Evolutionary conservation across 768 basidiomycete genomes (phyloP), one percentile per base, ranked within the genome.

Genomic region (Kwoniella newhampshirensis): DNA sequence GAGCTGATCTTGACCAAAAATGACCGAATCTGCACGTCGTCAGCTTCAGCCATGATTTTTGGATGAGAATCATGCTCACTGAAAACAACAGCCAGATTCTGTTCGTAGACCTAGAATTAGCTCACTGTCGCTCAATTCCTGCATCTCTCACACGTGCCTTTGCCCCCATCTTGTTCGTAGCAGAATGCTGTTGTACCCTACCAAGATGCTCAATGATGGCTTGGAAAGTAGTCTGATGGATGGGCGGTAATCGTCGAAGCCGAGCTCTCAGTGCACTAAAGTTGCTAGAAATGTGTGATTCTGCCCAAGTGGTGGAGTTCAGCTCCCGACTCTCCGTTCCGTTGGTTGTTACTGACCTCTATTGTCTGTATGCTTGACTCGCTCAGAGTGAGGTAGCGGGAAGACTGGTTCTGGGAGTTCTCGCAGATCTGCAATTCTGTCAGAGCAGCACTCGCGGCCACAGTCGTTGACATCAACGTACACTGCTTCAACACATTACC

Each of bases 1-100:
- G 54, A 91, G 81, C 60, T 93, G 89, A 60, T 96, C 91, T 75
- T 93, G 90, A 5, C 91, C 91, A 64, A 96, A 92, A 44, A 96
- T 84, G 21, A 91, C 89, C 8, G 85, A 81, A 18, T 65, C 64
- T 68, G 35, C 25, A 18, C 15, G 27, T 9, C n/a, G 36, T 53
- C 45, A 57, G 53, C n/a, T n/a, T n/a, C n/a, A n/a, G n/a, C n/a
- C n/a, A n/a, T n/a, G n/a, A n/a, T 36, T n/a, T 27, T 41, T 3
- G 4, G 21, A 27, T 40, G 2, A 32, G 21, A 35, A 15, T n/a
- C 13, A 13, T 47, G 57, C 63, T 32, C 48, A 71, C 87, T 87
- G 77, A 94, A 93, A 3, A 92, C 86, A 44, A 96, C 92, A 2
- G 91, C 89, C 21, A 96, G 79, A 70, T 94, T 96, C 80, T 87